Percentiles rank a stretch among this genome's conserved stretches.
Evolutionary conservation across 2,329 filamentous ascomycete species (phyloP).

Genomic region (Fusarium sp.): DNA sequence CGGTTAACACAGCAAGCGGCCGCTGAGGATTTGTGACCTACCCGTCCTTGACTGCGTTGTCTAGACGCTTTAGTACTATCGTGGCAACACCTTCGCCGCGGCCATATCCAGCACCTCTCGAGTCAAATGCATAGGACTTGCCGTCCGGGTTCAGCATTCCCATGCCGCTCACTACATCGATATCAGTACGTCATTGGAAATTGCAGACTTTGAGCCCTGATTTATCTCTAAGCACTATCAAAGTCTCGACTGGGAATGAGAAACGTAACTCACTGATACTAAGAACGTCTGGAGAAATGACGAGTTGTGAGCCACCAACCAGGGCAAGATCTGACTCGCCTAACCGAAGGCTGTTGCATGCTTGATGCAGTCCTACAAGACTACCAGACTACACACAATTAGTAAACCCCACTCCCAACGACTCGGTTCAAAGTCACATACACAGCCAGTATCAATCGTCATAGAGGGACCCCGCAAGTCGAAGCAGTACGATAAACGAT

Average conservation of each 20-base stretch:
- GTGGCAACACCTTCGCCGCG: conserved; percentile 10
- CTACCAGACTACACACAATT: not conserved
- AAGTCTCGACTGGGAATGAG: accelerated
- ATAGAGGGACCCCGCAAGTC: conserved; percentile 10
- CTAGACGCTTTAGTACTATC: conserved; percentile 5
- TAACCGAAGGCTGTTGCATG: conserved; percentile 6
- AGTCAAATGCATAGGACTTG: conserved; percentile 11
- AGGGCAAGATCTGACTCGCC: conserved; percentile 6
- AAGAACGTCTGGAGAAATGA: conserved; percentile 8
- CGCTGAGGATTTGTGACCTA: not conserved
- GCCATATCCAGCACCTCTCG: conserved; percentile 9
- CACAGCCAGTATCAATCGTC: conserved; percentile 17
- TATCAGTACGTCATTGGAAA: no score
- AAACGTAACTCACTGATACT: not conserved
- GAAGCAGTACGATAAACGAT: conserved; percentile 13
- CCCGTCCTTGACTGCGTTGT: not conserved
- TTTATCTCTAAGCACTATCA: no score
- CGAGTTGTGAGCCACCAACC: conserved; percentile 14
- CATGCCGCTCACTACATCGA: not conserved
- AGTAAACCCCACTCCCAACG: not conserved
- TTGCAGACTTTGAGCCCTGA: no score
- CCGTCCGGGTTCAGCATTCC: conserved; percentile 17
- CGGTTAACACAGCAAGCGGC: not conserved
- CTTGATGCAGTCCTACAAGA: conserved; percentile 7
- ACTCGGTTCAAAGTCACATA: not conserved